Percentiles rank a stretch among this genome's conserved stretches.
These are phyloP conservation scores for Coemansia pectinata DNA, from an alignment of 192 early-diverging fungal genomes.

Conservation along the genomic window DNA sequence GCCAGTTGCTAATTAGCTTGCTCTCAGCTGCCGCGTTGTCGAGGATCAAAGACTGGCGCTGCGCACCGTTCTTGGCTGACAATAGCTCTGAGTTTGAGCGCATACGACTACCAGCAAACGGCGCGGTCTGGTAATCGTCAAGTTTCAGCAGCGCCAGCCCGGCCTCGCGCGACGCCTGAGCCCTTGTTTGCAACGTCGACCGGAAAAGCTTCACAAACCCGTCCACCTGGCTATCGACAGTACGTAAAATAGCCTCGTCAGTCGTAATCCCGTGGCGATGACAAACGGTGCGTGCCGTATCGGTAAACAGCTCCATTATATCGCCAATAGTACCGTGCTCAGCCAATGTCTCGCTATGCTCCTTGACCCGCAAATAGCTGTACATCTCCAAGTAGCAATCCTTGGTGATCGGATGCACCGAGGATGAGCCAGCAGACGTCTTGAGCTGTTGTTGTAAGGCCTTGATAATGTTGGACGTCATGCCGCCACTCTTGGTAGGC, in stretches of 20 bases:
- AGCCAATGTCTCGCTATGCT: constrained; percentile 22
- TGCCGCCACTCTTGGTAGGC: constrained; percentile 15
- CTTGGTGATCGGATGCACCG: constrained; percentile 47
- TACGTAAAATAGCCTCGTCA: constrained; percentile 28
- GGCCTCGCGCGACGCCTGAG: constrained; percentile 51
- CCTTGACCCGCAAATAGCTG: constrained; percentile 30
- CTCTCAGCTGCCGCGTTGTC: constrained; percentile 1
- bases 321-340: constrained; percentile 45
- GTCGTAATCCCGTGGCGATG: constrained; percentile 28
- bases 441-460: constrained; percentile 48
- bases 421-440: constrained; percentile 22
- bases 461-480: constrained; percentile 38
- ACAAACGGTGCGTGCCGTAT: constrained; percentile 25
- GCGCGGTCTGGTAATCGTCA: constrained; percentile 35
- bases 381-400: constrained; percentile 44
- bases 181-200: constrained; percentile 42
- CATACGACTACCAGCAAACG: constrained; percentile 10
- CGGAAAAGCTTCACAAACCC: constrained; percentile 49
- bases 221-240: constrained; percentile 43
- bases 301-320: constrained; percentile 37
- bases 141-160: constrained; percentile 48
- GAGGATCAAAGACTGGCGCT: background rate
- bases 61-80: background rate
- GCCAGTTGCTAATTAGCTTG: constrained; percentile 29
- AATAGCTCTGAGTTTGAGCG: constrained; percentile 18